A percentile compares a stretch with the other conserved stretches of the same genome.
Evolutionary conservation across 257 asterid genomes (phyloP).

Genomic region (Nicotiana otophora): DNA sequence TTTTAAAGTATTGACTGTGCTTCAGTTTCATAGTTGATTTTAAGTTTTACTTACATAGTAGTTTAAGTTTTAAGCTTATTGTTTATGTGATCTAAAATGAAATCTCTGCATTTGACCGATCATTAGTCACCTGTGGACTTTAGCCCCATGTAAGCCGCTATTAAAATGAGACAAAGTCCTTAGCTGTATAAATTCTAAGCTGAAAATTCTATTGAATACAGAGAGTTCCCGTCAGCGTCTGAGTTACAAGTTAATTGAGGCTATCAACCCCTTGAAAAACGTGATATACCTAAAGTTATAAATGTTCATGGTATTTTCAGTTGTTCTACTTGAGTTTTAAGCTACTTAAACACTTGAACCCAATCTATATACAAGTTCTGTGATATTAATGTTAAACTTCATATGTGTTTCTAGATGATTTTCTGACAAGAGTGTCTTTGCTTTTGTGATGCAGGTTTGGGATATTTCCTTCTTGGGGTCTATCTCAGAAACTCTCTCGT

Average conservation of each 20-base stretch:
- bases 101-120: neutral
- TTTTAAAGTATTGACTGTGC: neutral
- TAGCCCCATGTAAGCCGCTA: neutral
- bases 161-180: neutral
- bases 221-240: neutral
- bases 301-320: neutral
- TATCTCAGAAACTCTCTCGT: conserved; percentile 93
- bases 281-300: neutral
- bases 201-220: neutral
- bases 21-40: neutral
- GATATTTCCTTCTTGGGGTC: conserved; percentile 97
- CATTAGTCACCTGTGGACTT: neutral
- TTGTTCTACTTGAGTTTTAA: neutral
- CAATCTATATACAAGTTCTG: neutral
- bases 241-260: neutral
- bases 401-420: neutral
- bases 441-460: conserved; percentile 57
- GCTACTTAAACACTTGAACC: neutral
- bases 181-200: neutral
- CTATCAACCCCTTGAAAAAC: neutral
- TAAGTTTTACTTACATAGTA: neutral
- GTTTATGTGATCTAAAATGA: neutral
- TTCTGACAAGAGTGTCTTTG: neutral
- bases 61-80: neutral
- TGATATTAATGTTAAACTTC: neutral